These are phyloP conservation scores for Petunia secreta DNA, from an alignment of 257 asterid genomes.

Conservation along the genomic window DNA sequence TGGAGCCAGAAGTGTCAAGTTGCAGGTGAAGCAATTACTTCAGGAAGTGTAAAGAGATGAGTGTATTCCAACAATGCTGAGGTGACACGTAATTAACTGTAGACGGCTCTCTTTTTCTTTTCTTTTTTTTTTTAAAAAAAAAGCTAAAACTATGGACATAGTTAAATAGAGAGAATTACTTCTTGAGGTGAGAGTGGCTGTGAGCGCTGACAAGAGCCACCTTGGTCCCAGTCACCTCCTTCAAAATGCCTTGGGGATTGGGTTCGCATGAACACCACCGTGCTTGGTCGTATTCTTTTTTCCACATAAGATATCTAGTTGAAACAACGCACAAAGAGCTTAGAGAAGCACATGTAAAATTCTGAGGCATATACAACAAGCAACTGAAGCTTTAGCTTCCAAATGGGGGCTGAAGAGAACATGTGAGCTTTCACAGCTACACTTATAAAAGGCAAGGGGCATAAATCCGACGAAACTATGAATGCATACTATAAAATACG, in stretches of 20 bases:
- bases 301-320: constrained; percentile 62
- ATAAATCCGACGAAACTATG: not conserved
- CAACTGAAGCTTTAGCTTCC: not conserved
- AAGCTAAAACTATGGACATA: not conserved
- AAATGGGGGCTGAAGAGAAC: not conserved
- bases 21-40: not conserved
- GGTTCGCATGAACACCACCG: constrained; percentile 67
- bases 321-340: constrained; percentile 6
- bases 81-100: not conserved
- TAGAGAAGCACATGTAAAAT: not conserved
- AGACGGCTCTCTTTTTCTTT: not conserved
- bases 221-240: constrained; percentile 97
- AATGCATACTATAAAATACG: not conserved
- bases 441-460: not conserved
- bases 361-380: not conserved
- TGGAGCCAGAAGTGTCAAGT: not conserved
- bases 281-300: constrained; percentile 50
- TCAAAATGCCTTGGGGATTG: constrained; percentile 96
- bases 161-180: constrained; percentile 46
- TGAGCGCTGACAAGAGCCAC: constrained; percentile 80
- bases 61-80: not conserved
- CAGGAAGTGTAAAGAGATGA: not conserved
- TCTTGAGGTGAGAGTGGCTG: constrained; percentile 67
- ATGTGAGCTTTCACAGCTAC: not conserved
- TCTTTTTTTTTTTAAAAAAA: not conserved